A percentile compares a stretch with the other conserved stretches of the same genome.
These are phyloP conservation scores for Asterophora parasitica DNA, from an alignment of 768 basidiomycete species.

Conservation along the genomic window DNA sequence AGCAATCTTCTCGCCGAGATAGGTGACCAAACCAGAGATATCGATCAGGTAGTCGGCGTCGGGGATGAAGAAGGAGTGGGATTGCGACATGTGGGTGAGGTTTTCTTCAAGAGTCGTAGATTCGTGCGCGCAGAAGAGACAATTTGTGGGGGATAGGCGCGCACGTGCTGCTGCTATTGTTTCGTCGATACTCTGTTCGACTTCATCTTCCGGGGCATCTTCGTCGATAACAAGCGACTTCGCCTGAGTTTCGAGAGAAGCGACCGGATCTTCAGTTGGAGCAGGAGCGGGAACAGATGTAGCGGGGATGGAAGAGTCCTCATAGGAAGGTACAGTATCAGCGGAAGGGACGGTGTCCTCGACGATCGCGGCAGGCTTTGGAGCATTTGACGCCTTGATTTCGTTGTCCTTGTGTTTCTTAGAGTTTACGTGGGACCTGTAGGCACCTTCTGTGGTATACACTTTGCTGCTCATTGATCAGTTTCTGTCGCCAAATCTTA, in stretches of 20 bases:
- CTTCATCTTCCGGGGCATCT: conserved; percentile 40
- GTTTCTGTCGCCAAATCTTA: background rate
- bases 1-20: conserved; percentile 90
- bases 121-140: conserved; percentile 78
- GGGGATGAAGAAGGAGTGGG: conserved; percentile 94
- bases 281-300: conserved; percentile 18
- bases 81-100: conserved; percentile 79
- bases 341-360: conserved; percentile 3
- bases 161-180: conserved; percentile 70
- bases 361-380: background rate
- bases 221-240: conserved; percentile 21
- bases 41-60: conserved; percentile 90
- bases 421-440: conserved; percentile 80
- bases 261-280: conserved; percentile 9
- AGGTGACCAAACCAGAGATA: conserved; percentile 70
- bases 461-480: conserved; percentile 54
- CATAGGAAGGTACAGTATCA: conserved; percentile 4
- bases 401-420: conserved; percentile 87
- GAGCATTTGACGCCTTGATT: conserved; percentile 35
- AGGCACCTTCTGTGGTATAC: conserved; percentile 88
- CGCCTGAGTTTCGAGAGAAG: conserved; percentile 12
- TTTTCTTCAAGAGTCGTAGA: conserved; percentile 55
- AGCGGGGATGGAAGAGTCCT: background rate
- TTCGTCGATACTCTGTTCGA: conserved; percentile 59
- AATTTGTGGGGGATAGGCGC: conserved; percentile 57